Evolutionary conservation across 1,139 yeast species (phyloP).

Genomic region (Candida dubliniensis): DNA sequence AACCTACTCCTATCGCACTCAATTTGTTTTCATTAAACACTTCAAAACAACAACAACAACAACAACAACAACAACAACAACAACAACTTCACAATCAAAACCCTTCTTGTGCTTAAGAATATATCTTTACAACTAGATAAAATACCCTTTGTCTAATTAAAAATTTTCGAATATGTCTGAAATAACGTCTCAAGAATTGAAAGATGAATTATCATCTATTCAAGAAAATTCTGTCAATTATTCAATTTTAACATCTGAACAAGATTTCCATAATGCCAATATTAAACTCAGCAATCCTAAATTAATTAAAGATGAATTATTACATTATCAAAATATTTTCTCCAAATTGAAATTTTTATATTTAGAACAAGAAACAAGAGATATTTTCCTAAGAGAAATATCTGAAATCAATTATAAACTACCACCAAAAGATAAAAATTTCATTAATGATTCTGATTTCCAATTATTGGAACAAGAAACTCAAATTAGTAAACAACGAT

Average conservation of each 20-base stretch:
- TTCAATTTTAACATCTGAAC: conserved; percentile 1
- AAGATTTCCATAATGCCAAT: conserved; percentile 3
- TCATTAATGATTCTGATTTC: conserved; percentile 2
- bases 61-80: too few species aligned
- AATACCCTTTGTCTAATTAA: background rate
- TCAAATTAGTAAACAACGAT: background rate
- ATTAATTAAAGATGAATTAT: conserved; percentile 29
- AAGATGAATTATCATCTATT: background rate
- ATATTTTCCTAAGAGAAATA: conserved; percentile 49
- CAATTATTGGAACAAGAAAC: conserved; percentile 3
- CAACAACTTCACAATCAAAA: too few species aligned
- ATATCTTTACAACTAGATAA: background rate
- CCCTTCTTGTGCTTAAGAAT: too few species aligned
- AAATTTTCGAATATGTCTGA: background rate
- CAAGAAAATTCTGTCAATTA: background rate
- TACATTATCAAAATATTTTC: conserved; percentile 39
- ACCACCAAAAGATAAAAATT: background rate
- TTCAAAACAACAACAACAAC: too few species aligned
- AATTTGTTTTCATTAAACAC: too few species aligned
- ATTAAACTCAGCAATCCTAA: conserved; percentile 21
- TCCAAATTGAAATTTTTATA: conserved; percentile 59
- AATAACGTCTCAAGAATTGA: background rate
- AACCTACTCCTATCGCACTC: too few species aligned
- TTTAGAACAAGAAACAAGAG: conserved; percentile 67
- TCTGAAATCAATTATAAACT: conserved; percentile 1